Evolutionary conservation across 495 filamentous ascomycete species (phyloP).

Genomic region (Xanthoparmelia taractica): DNA sequence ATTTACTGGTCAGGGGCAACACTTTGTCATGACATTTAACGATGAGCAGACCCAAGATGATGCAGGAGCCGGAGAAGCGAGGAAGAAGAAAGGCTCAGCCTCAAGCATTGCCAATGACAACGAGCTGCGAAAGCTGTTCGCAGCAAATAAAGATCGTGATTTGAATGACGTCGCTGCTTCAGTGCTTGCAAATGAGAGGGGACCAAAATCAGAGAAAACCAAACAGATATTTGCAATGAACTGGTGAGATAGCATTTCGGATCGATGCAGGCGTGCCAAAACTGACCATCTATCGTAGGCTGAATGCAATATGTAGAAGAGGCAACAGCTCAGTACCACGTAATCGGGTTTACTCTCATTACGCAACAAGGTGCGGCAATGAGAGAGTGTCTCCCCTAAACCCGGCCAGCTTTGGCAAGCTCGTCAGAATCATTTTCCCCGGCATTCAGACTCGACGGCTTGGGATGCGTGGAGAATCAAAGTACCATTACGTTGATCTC

Average conservation of each 20-base stretch:
- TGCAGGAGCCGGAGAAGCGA: slow-evolving; percentile 51
- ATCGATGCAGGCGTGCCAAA: slow-evolving; percentile 19
- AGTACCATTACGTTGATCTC: slow-evolving; percentile 95
- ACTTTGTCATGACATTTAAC: slow-evolving; percentile 50
- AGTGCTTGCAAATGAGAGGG: slow-evolving; percentile 63
- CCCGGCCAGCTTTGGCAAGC: slow-evolving; percentile 93
- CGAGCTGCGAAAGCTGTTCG: slow-evolving; percentile 79
- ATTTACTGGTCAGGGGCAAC: slow-evolving; percentile 59
- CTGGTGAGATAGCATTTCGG: slow-evolving; percentile 53
- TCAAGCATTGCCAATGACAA: slow-evolving; percentile 81
- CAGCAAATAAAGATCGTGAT: slow-evolving; percentile 61
- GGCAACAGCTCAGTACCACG: slow-evolving; percentile 80
- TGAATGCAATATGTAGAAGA: slow-evolving; percentile 71
- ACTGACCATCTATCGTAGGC: slow-evolving; percentile 46
- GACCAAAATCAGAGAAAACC: slow-evolving; percentile 82
- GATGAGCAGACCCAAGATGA: slow-evolving; percentile 54
- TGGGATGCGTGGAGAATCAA: slow-evolving; percentile 91
- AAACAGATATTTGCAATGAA: slow-evolving; percentile 98
- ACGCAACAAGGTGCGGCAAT: slow-evolving; percentile 80
- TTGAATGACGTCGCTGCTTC: slow-evolving; percentile 79
- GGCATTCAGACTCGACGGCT: slow-evolving; percentile 85
- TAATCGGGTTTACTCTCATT: slow-evolving; percentile 87
- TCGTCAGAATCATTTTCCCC: slow-evolving; percentile 91
- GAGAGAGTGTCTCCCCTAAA: slow-evolving; percentile 90
- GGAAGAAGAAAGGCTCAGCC: slow-evolving; percentile 59